Base-by-base conservation (phyloP, 371 early-diverging fungal genomes). In the Mucor piriformis region DNA sequence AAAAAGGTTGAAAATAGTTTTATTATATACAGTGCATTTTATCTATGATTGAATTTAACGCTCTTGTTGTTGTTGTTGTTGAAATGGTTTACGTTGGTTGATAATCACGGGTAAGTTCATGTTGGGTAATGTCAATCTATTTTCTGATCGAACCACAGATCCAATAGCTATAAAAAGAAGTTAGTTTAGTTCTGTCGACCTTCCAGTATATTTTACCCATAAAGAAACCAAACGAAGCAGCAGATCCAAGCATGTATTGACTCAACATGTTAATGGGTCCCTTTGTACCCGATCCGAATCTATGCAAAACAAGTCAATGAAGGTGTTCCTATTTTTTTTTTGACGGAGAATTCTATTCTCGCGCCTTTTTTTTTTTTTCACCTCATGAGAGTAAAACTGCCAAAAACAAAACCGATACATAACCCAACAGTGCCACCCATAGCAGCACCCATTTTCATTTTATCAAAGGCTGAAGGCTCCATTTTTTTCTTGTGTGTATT, bases 341-440 rank as follows among this genome's bases (percentile, higher is more conserved):
- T 29, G 4, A 29, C 29, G 8, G 16, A 40, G 6, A 20, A 42
- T 18, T 18, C 18, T 18, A 42, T 4, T 42, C n/a, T 8, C 6
- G 42, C 13, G 38, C 12, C 1, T 18, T 42, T 42, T 15, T 40
- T 40, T 40, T 16, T 40, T 40, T 40, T 40, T 61, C 82, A 89
- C 91, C 87, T 76, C 63, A 91, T 72, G n/a, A 88, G 58, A 34
- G 83, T 82, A 55, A 87, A 74, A 48, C 79, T 81, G 21, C 93
- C 93, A 71, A 91, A 88, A 21, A 92, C 88, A 53, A 88, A 83
- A 16, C 93, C 93, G 43, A 93, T 83, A 66, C 92, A 90, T 37
- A 88, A 82, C 15, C 93, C 93, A 47, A 93, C 92, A 24, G 90
- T 85, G 35, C 90, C 88, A 40, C 93, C 93, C 93, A 91, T 91